These are phyloP conservation scores for Tetramitus jugosus DNA, from an alignment of 208 protist species.

Conservation along the genomic window DNA sequence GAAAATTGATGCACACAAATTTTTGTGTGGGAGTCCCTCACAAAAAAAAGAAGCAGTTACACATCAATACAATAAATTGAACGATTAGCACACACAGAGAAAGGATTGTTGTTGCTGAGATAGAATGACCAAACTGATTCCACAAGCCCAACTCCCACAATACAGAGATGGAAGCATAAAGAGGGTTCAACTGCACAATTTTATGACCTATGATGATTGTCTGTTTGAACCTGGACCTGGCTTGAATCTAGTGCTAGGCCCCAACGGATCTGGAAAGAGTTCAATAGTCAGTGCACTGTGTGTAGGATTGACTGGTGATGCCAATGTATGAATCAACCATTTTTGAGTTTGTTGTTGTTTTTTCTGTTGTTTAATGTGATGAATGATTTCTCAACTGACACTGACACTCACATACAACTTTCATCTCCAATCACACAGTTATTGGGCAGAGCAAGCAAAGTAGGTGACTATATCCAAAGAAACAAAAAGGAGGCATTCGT, in stretches of 20 bases:
- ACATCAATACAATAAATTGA: no score
- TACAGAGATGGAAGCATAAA: slow-evolving; percentile 20
- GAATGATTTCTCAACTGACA: no score
- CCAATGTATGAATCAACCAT: not conserved
- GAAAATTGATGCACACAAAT: no score
- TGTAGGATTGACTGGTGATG: slow-evolving; percentile 22
- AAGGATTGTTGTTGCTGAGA: no score
- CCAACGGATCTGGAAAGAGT: slow-evolving; percentile 41
- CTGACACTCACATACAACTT: no score
- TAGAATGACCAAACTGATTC: no score
- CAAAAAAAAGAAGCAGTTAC: no score
- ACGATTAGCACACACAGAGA: no score
- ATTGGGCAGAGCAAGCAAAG: not conserved
- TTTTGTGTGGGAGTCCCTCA: no score
- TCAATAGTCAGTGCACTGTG: slow-evolving; percentile 32
- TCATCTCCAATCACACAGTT: no score
- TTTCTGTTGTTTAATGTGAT: no score
- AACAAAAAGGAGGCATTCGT: slow-evolving; percentile 16
- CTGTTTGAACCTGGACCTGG: slow-evolving; percentile 39
- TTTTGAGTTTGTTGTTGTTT: not conserved
- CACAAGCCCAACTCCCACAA: no score
- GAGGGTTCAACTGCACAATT: slow-evolving; percentile 33
- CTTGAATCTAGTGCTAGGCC: slow-evolving; percentile 45
- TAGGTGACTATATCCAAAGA: slow-evolving; percentile 22
- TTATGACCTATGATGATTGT: slow-evolving; percentile 37